These are phyloP conservation scores for Jatropha podagrica DNA, from an alignment of 441 rosid species.

Conservation along the genomic window DNA sequence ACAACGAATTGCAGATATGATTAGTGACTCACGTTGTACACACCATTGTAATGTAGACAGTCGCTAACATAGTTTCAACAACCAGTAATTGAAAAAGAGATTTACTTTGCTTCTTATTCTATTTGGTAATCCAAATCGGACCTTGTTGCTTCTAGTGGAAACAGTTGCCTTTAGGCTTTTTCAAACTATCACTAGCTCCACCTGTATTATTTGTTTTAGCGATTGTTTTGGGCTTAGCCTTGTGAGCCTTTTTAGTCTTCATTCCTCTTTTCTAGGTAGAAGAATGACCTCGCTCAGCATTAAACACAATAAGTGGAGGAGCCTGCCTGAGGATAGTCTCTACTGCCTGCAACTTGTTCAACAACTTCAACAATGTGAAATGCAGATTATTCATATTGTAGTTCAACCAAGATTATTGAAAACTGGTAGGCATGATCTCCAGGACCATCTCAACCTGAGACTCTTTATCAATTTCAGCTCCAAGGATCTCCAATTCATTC, in stretches of 20 bases:
- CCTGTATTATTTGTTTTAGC: neutral
- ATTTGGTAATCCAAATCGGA: neutral
- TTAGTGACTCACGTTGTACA: neutral
- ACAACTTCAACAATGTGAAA: neutral
- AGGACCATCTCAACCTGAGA: neutral
- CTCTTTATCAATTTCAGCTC: neutral
- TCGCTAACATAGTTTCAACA: too few relatives aligned
- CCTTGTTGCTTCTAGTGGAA: neutral
- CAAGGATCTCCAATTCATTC: neutral
- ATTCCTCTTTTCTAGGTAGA: too few relatives aligned
- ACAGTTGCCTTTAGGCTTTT: neutral
- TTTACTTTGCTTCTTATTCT: too few relatives aligned
- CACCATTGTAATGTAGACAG: too few relatives aligned
- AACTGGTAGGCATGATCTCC: neutral
- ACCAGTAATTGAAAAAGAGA: too few relatives aligned
- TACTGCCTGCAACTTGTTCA: neutral
- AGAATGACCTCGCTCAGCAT: neutral
- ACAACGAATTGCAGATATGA: too few relatives aligned
- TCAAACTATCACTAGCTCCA: neutral
- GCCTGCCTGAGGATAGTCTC: neutral
- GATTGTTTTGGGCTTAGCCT: neutral
- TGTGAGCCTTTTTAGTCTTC: neutral
- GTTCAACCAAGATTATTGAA: neutral
- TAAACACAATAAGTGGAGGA: neutral
- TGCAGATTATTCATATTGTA: neutral